Evolutionary conservation across 1,284 basidiomycete species (phyloP).

Genomic region (Malassezia furfur): DNA sequence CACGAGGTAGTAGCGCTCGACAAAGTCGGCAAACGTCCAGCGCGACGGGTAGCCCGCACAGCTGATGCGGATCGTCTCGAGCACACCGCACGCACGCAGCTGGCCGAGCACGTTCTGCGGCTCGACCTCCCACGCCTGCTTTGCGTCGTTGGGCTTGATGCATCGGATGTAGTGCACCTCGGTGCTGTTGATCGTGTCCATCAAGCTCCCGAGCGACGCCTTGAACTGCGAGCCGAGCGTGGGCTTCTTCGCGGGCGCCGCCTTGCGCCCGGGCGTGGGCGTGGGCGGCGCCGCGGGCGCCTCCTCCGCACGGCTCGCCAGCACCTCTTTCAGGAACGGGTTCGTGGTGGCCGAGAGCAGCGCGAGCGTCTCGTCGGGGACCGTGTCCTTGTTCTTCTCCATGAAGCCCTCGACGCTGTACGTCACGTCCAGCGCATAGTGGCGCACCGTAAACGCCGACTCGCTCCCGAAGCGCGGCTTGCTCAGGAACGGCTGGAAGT

Average conservation of each 20-base stretch:
- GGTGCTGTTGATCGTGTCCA: slow-evolving; percentile 94
- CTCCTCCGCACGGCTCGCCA: slow-evolving; percentile 62
- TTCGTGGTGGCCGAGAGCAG: slow-evolving; percentile 78
- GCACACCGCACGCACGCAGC: slow-evolving; percentile 91
- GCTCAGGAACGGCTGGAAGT: slow-evolving; percentile 84
- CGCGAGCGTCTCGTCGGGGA: slow-evolving; percentile 91
- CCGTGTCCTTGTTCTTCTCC: slow-evolving; percentile 97
- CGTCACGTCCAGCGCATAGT: slow-evolving; percentile 95
- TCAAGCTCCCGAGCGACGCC: slow-evolving; percentile 79
- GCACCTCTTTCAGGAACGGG: slow-evolving; percentile 82
- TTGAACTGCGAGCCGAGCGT: slow-evolving; percentile 99
- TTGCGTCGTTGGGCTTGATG: slow-evolving; percentile 97
- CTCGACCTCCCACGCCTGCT: slow-evolving; percentile 91
- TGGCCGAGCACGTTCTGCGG: slow-evolving; percentile 93
- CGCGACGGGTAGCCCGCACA: slow-evolving; percentile 98
- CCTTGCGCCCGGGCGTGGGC: slow-evolving; percentile 18
- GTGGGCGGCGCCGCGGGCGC: slow-evolving; percentile 54
- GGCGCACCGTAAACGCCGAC: slow-evolving; percentile 91
- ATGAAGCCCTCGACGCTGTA: slow-evolving; percentile 97
- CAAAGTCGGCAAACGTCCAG: slow-evolving; percentile 98
- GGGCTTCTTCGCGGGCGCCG: slow-evolving; percentile 70
- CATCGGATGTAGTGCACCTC: slow-evolving; percentile 99
- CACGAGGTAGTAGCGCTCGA: slow-evolving; percentile 98
- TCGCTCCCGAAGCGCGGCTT: slow-evolving; percentile 88
- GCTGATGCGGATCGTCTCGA: slow-evolving; percentile 97